Base-by-base conservation (phyloP, 352 stramenopile species). In the Globisporangium middletonii region DNA sequence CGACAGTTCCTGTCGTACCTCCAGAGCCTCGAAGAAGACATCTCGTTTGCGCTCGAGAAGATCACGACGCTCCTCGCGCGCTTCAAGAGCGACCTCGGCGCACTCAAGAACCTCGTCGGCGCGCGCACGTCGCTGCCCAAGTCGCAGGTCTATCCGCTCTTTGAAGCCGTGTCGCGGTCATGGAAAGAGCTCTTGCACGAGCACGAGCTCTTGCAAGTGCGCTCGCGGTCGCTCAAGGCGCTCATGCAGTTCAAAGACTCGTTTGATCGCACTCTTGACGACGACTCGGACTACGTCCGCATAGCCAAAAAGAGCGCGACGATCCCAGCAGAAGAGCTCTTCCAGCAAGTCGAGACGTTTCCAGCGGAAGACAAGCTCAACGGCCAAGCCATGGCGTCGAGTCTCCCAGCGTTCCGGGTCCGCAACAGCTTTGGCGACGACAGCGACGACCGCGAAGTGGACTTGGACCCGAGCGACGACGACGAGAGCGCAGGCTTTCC, bases 91-190 rank as follows among this genome's bases (percentile, higher is more conserved):
- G 78, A 92, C 30, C 64, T 92, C 57, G 77, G 53, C 15, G 80
- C 80, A 30, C 68, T 90, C 52, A 82, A 88, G 66, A 88, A 71
- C 42, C 69, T 97, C n/a, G 88, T 98, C 1, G 87, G 86, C 15
- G 75, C 82, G 3, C 75, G 86, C 23, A 89, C 81, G 11, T 96
- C 88, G 30, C 72, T 98, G 56, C 89, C 91, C 27, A 98, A 98
- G 58, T 94, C 92, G 9, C 85, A 97, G 42, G 92, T 98, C 5
- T 98, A 98, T 60, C 93, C 93, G 27, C 85, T 97, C 18, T 98
- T 98, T 63, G 89, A 97, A 63, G 75, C 82, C 13, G 75, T 97
- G 2, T 88, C 86, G 6, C 75, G 72, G 60, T 86, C 89, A 0
- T 98, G 89, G 90, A 72, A 82, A 13, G 83, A 94, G 62, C 62